These are phyloP conservation scores for Arachnopeziza araneosa DNA, from an alignment of 2,329 filamentous ascomycete genomes.

Conservation along the genomic window DNA sequence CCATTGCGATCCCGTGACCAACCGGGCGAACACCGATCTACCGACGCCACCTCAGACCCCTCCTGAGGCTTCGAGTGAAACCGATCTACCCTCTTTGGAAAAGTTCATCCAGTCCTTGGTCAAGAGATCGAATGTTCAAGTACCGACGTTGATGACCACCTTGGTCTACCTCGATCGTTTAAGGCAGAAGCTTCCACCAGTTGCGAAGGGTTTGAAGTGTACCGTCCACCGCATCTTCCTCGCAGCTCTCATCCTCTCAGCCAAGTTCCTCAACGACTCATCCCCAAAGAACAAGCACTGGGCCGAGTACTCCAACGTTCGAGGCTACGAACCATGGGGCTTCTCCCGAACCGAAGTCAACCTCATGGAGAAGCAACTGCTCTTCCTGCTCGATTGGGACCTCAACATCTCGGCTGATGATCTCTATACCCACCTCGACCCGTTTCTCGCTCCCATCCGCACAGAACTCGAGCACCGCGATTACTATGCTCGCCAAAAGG, in stretches of 20 bases:
- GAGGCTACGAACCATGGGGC: conserved; percentile 62
- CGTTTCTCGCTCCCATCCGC: conserved; percentile 83
- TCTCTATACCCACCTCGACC: conserved; percentile 79
- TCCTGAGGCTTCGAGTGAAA: conserved; percentile 29
- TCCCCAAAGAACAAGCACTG: conserved; percentile 99
- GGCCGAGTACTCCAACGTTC: conserved; percentile 84
- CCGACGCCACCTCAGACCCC: conserved; percentile 44
- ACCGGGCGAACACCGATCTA: conserved; percentile 39
- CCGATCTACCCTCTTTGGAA: conserved; percentile 69
- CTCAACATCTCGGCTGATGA: conserved; percentile 79
- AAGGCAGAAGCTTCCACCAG: conserved; percentile 78
- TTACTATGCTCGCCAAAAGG: conserved; percentile 6
- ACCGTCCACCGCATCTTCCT: conserved; percentile 98
- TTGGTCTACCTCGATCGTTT: conserved; percentile 88
- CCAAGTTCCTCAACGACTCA: conserved; percentile 98
- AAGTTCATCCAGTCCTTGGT: conserved; percentile 90
- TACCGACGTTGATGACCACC: conserved; percentile 94
- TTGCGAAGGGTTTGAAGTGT: conserved; percentile 93
- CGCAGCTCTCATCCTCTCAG: conserved; percentile 75
- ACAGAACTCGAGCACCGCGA: conserved; percentile 38
- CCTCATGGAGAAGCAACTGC: conserved; percentile 97
- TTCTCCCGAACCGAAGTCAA: conserved; percentile 96
- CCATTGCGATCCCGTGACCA: conserved; percentile 61
- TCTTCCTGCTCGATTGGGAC: conserved; percentile 93
- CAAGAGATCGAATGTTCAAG: conserved; percentile 89